Conservation (phyloP, 1,139 yeast genomes). For the Lodderomyces pseudojiufengensis region DNA sequence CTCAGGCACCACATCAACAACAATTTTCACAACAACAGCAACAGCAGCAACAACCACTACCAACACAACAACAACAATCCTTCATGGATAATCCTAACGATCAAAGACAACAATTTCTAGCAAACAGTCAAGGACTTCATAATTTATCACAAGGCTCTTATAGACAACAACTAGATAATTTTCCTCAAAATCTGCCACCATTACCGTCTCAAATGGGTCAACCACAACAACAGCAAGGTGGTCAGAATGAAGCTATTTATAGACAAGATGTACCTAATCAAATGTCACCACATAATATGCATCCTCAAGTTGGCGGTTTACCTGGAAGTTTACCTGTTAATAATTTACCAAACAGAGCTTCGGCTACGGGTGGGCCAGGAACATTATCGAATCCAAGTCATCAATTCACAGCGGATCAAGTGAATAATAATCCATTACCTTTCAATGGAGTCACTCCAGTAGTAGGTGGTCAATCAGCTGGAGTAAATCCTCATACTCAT, state of each 20-base stretch:
- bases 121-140: neutral
- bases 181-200: conserved; percentile 3
- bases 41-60: conserved; percentile 6
- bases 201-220: conserved; percentile 13
- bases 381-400: neutral
- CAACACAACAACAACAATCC: conserved; percentile 2
- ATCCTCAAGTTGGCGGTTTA: conserved; percentile 3
- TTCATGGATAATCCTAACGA: neutral
- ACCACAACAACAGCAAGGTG: conserved; percentile 4
- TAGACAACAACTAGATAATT: too few relatives aligned
- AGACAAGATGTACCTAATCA: conserved; percentile 4
- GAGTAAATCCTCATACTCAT: neutral
- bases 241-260: conserved; percentile 12
- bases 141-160: too few relatives aligned
- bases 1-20: conserved; percentile 15
- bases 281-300: conserved; percentile 7
- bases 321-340: conserved; percentile 7
- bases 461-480: conserved; percentile 3
- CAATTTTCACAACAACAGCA: conserved; percentile 23
- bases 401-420: too few relatives aligned
- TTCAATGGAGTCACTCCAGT: conserved; percentile 2
- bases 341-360: conserved; percentile 7
- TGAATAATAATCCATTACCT: too few relatives aligned
- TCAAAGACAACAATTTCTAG: conserved; percentile 6
- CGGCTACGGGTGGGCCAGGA: conserved; percentile 4